These are phyloP conservation scores for Citrullus colocynthis DNA, from an alignment of 306 rosid genomes.

Conservation along the genomic window DNA sequence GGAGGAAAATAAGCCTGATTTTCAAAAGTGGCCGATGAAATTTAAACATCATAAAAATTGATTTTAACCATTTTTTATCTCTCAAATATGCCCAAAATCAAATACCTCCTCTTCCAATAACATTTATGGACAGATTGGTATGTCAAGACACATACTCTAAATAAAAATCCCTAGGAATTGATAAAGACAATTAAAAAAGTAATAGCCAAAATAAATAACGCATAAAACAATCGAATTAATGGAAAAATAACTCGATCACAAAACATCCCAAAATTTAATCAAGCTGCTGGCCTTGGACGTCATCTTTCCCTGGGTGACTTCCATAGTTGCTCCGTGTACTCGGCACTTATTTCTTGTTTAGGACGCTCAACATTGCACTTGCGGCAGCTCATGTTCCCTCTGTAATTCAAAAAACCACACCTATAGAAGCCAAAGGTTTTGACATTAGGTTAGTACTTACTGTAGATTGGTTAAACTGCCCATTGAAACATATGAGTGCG, in stretches of 20 bases:
- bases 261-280: neutral
- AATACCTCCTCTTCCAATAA: too few relatives aligned
- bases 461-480: neutral
- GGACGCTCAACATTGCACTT: neutral
- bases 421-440: conserved; percentile 12
- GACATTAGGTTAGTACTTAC: neutral
- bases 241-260: neutral
- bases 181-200: neutral
- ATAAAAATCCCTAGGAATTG: too few relatives aligned
- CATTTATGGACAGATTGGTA: too few relatives aligned
- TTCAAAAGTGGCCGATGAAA: too few relatives aligned
- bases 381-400: conserved; percentile 20
- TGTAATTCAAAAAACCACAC: conserved; percentile 56
- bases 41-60: too few relatives aligned
- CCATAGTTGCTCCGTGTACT: neutral
- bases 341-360: neutral
- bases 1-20: too few relatives aligned
- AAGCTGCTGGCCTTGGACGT: neutral
- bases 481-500: neutral
- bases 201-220: neutral
- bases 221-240: neutral
- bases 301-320: neutral
- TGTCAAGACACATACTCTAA: too few relatives aligned
- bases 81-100: too few relatives aligned
- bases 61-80: too few relatives aligned